Evolutionary conservation across 2,329 filamentous ascomycete genomes (phyloP).

Genomic region (Zymoseptoria tritici): DNA sequence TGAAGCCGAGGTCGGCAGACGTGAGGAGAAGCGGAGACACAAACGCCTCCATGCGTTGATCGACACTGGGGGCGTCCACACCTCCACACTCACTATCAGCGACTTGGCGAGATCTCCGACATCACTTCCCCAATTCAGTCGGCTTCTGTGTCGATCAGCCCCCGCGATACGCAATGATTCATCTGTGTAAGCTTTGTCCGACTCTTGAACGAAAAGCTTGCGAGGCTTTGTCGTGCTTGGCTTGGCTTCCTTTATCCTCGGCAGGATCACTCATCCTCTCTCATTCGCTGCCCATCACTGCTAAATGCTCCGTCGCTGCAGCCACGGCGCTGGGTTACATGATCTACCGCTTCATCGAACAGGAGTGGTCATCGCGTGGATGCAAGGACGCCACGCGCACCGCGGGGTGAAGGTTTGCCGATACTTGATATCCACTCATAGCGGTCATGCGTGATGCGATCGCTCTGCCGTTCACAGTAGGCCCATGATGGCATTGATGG

Average conservation of each 20-base stretch:
- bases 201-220: neutral
- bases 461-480: neutral
- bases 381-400: neutral
- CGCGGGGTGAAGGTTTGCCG: too few species aligned
- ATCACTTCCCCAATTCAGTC: neutral
- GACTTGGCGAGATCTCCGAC: neutral
- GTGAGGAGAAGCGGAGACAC: neutral
- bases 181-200: neutral
- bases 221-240: neutral
- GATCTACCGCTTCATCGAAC: neutral
- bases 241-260: neutral
- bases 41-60: neutral
- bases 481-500: neutral
- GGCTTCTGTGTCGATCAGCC: neutral
- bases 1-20: neutral
- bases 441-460: neutral
- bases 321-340: neutral
- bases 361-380: neutral
- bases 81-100: neutral
- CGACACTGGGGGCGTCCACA: neutral
- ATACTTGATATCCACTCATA: neutral
- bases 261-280: neutral
- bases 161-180: neutral
- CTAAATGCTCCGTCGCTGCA: conserved; percentile 8
- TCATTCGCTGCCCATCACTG: neutral